These are phyloP conservation scores for Rhizopus sp. DNA, from an alignment of 371 early-diverging fungal species.

Conservation along the genomic window DNA sequence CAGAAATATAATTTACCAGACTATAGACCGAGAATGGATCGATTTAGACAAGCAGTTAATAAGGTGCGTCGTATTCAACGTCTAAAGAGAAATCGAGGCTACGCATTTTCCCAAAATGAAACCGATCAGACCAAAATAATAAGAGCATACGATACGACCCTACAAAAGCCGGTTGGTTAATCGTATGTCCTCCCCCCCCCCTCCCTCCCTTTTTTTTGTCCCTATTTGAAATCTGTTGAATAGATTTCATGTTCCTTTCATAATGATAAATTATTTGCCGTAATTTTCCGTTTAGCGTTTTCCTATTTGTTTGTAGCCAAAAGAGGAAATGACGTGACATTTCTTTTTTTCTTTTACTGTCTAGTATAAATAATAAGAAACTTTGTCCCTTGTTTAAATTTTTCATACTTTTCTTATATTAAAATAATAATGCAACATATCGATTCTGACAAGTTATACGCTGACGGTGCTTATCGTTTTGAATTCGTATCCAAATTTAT, in stretches of 20 bases:
- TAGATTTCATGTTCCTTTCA: too few relatives aligned
- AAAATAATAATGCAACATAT: slow-evolving; percentile 37
- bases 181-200: too few relatives aligned
- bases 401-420: background rate
- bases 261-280: background rate
- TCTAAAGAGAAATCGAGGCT: slow-evolving; percentile 90
- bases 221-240: too few relatives aligned
- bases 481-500: slow-evolving; percentile 24
- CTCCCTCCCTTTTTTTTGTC: too few relatives aligned
- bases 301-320: slow-evolving; percentile 2
- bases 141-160: slow-evolving; percentile 94
- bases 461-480: slow-evolving; percentile 24
- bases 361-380: background rate
- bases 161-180: slow-evolving; percentile 82
- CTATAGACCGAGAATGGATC: slow-evolving; percentile 93
- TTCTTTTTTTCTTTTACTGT: background rate
- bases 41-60: slow-evolving; percentile 95
- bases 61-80: slow-evolving; percentile 94
- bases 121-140: slow-evolving; percentile 91
- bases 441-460: slow-evolving; percentile 17
- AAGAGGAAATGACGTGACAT: background rate
- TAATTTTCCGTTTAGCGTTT: background rate
- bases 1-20: slow-evolving; percentile 97
- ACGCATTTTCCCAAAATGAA: slow-evolving; percentile 97
- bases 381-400: background rate